phyloP scores from a whole-genome alignment of 176 grass and related monocot genomes.

The Alopecurus myosuroides region DNA sequence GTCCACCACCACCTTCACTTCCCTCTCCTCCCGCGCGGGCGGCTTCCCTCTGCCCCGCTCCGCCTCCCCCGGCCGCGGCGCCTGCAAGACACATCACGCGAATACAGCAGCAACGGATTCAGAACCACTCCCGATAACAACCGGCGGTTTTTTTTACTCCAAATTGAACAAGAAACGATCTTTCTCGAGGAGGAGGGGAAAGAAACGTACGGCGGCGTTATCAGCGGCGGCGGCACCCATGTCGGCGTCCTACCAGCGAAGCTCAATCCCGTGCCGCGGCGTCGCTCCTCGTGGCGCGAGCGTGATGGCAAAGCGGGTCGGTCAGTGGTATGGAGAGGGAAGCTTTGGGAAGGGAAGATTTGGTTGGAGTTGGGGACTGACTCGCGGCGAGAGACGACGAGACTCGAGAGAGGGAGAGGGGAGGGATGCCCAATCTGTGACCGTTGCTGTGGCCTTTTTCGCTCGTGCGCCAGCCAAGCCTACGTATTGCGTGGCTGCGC shows the following conservation, averaged over 20 bases:
- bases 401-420: neutral
- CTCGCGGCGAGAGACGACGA: neutral
- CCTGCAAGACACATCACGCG: conserved; percentile 14
- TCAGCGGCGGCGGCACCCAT: conserved; percentile 60
- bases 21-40: conserved; percentile 4
- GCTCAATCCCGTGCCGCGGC: neutral
- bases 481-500: neutral
- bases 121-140: neutral
- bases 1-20: conserved; percentile 37
- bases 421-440: conserved; percentile 32
- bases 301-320: neutral
- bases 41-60: neutral
- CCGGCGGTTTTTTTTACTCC: neutral
- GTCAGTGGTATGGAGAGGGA: neutral
- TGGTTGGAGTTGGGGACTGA: neutral
- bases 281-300: neutral
- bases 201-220: conserved; percentile 26
- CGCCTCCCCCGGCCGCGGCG: conserved; percentile 16
- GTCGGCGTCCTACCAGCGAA: neutral
- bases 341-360: conserved; percentile 15
- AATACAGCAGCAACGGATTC: neutral
- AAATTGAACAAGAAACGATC: neutral
- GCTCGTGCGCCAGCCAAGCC: conserved; percentile 14
- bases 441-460: conserved; percentile 81
- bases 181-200: neutral